These are phyloP conservation scores for Sutorius eximius DNA, from an alignment of 1,284 basidiomycete genomes.

Conservation along the genomic window DNA sequence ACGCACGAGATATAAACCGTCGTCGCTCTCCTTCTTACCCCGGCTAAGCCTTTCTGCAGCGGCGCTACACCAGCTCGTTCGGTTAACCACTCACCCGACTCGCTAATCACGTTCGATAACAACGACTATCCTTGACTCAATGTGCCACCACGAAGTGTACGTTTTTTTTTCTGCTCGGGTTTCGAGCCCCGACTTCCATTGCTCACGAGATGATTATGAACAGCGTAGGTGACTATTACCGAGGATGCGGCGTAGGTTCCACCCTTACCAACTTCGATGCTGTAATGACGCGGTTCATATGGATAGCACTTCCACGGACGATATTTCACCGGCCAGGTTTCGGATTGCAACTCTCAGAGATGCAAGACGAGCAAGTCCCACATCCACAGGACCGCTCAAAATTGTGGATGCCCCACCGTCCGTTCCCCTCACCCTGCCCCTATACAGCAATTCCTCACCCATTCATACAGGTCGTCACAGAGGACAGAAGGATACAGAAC, in stretches of 20 bases:
- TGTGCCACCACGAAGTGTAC: conserved; percentile 63
- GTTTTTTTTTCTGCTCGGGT: conserved; percentile 17
- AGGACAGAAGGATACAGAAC: conserved; percentile 35
- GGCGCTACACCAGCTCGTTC: background rate
- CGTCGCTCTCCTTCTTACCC: background rate
- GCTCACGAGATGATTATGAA: conserved; percentile 10
- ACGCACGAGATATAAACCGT: conserved; percentile 22
- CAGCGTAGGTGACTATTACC: conserved; percentile 61
- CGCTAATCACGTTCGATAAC: background rate
- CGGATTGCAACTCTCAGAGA: conserved; percentile 48
- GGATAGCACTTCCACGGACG: conserved; percentile 60
- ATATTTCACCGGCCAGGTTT: conserved; percentile 56
- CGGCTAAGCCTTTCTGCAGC: background rate
- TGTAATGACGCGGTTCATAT: conserved; percentile 11
- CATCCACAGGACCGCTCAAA: conserved; percentile 50
- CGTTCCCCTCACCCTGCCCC: conserved; percentile 19
- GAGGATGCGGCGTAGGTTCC: conserved; percentile 55
- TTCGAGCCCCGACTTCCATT: background rate
- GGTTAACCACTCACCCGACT: background rate
- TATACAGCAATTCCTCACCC: conserved; percentile 4
- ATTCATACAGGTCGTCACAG: conserved; percentile 28
- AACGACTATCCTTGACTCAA: conserved; percentile 20
- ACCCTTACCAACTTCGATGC: background rate
- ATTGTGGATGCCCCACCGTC: conserved; percentile 47
- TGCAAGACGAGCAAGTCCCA: conserved; percentile 59